Base-by-base conservation (phyloP, 768 basidiomycete genomes). In the Mycena sanguinolenta region DNA sequence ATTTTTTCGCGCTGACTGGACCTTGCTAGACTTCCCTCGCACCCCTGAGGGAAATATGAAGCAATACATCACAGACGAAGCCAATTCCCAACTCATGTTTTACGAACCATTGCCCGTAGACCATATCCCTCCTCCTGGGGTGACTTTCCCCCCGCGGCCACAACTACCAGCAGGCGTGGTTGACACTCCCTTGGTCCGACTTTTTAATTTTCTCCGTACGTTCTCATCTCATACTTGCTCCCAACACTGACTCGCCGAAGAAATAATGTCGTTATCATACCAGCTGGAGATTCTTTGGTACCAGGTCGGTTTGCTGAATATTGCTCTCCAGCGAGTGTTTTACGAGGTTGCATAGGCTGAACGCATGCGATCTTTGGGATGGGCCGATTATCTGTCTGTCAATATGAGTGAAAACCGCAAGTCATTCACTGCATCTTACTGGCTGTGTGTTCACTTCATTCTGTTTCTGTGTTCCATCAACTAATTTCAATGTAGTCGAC, bases 151-250 rank as follows among this genome's bases (percentile, higher is more conserved):
- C 27, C 83, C 85, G 49, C 79, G 83, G 58, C 87, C 84, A 19
- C 83, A 89, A 75, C 80, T 94, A 28, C 87, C 90, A 0, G 85
- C 86, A 54, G 89, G 88, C 58, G 84, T 89, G 32, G 85, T 92
- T 19, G 96, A 98, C 75, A 86, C 94, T 30, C 96, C 97, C 14
- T 87, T 98, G 4, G 88, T 96, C 10, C 89, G 97, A 49, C 76
- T 95, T 9, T 96, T 88, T 81, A 97, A 97, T 74, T 94, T 97
- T 73, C 84, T 98, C 39, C 95, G 96, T 97, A 79, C 76, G 95
- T 75, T 5, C 23, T 32, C 13, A 9, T 69, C 36, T 49, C 36
- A 19, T 46, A 25, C 53, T 19, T 49, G 25, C 19, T 36, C 65
- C 38, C 30, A 65, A 32, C 39, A 23, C 46, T 69, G 42, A 54